Evolutionary conservation across 805 yeast species (phyloP).

Genomic region (Candida khao-thaluensis): DNA sequence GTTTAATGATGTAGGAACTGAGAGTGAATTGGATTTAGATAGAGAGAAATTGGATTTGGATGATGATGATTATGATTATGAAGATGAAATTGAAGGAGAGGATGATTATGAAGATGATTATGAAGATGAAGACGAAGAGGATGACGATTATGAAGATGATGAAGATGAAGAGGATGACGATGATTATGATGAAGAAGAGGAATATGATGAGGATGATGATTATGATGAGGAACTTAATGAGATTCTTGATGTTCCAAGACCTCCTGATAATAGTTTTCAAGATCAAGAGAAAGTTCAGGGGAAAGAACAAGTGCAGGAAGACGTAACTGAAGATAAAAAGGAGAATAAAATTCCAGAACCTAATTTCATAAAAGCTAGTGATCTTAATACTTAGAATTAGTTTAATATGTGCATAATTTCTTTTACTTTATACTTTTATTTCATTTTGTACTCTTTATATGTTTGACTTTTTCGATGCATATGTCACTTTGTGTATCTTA

Average conservation of each 20-base stretch:
- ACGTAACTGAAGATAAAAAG: neutral
- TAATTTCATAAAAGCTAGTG: conserved; percentile 3
- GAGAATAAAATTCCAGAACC: neutral
- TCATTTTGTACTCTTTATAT: too few species aligned
- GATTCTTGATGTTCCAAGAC: conserved; percentile 1
- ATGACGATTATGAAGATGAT: conserved; percentile 14
- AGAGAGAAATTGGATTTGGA: conserved; percentile 24
- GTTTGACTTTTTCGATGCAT: too few species aligned
- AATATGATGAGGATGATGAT: conserved; percentile 15
- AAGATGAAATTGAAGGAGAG: conserved; percentile 20
- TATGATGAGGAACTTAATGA: conserved; percentile 13
- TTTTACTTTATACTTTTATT: too few species aligned
- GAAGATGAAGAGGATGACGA: conserved; percentile 15
- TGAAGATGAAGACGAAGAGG: conserved; percentile 16
- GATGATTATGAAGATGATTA: conserved; percentile 16
- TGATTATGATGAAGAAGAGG: conserved; percentile 12
- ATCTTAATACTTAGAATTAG: neutral
- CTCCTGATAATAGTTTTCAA: too few species aligned
- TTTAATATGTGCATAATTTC: too few species aligned
- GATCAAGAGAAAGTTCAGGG: too few species aligned
- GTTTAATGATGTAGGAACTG: conserved; percentile 28
- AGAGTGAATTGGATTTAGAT: conserved; percentile 17
- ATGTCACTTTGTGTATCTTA: too few species aligned
- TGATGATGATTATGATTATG: conserved; percentile 13
- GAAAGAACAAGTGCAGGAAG: too few species aligned